Evolutionary conservation across 148 eudicot genomes (phyloP), one percentile per base, ranked within the genome.

Genomic region (Silene uniflora): DNA sequence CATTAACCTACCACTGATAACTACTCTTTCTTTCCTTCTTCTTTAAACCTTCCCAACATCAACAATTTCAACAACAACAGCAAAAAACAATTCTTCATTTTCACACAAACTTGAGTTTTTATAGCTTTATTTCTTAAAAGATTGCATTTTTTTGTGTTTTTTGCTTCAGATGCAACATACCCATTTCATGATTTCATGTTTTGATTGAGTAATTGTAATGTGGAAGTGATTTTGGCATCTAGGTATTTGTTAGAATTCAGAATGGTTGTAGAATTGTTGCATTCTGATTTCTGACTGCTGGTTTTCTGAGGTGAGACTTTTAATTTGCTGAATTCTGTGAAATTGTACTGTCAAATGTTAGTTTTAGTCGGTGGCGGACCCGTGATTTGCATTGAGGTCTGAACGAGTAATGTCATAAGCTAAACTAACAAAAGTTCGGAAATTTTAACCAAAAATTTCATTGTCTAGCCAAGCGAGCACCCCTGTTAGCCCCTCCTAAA

Each of bases 1-100:
- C 83, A 55, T 72, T 81, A 80, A 90, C 94, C 93, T 77, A 90
- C 88, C 84, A 74, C 70, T 86, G 88, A 85, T 86, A 81, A 83
- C 79, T 82, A 67, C 70, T 35, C 22, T 39, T 73, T 80, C 76
- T 77, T 85, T 74, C 88, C 91, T 86, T 86, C 75, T 75, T 81
- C 76, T 77, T 83, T 76, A 80, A 70, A 71, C 80, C 75, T 84
- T 58, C 83, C 70, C 61, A 74, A 64, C 79, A 75, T 17, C 83
- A 76, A 55, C 79, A 60, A 9, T 58, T 18, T 22, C 67, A 73
- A 69, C 82, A 67, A 59, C 52, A 79, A 63, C 73, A 79, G 61
- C 39, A 35, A 71, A 59, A 79, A 63, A 68, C 76, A 67, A 54
- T 76, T 32, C 71, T 55, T 62, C 75, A 29, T 55, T 63, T 65